phyloP scores from a whole-genome alignment of 2,329 filamentous ascomycete species.

The Scedosporium dehoogii region DNA sequence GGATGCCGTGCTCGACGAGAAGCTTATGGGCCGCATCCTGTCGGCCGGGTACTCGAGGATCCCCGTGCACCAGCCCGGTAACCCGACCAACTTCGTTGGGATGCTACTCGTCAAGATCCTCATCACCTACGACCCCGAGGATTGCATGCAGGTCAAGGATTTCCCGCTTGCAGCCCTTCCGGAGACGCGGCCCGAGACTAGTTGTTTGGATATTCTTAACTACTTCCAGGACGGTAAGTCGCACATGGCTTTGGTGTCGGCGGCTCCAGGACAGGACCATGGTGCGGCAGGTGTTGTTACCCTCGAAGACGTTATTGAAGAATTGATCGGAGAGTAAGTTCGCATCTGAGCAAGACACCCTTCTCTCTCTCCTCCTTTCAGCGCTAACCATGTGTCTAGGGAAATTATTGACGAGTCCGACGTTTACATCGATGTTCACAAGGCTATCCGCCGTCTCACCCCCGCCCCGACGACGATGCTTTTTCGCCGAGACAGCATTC shows the following conservation, averaged over 20 bases:
- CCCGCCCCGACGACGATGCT: conserved; percentile 70
- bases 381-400: conserved; percentile 33
- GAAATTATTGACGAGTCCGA: conserved; percentile 99
- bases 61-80: conserved; percentile 82
- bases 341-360: neutral
- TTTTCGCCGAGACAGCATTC: conserved; percentile 22
- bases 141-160: conserved; percentile 74
- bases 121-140: conserved; percentile 96
- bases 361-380: neutral
- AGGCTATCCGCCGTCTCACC: conserved; percentile 82
- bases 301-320: conserved; percentile 95
- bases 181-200: conserved; percentile 89
- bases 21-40: conserved; percentile 88
- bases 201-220: conserved; percentile 96
- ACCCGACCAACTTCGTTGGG: conserved; percentile 79
- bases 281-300: conserved; percentile 92
- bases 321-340: conserved; percentile 90
- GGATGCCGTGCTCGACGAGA: conserved; percentile 83
- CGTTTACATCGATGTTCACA: conserved; percentile 96
- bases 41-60: conserved; percentile 93
- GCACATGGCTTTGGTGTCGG: conserved; percentile 94
- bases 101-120: conserved; percentile 98
- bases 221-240: conserved; percentile 99
- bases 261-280: conserved; percentile 78
- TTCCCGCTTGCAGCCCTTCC: conserved; percentile 90